Base-by-base conservation (phyloP, 129 eudicot genomes). In the Lactuca sativa region DNA sequence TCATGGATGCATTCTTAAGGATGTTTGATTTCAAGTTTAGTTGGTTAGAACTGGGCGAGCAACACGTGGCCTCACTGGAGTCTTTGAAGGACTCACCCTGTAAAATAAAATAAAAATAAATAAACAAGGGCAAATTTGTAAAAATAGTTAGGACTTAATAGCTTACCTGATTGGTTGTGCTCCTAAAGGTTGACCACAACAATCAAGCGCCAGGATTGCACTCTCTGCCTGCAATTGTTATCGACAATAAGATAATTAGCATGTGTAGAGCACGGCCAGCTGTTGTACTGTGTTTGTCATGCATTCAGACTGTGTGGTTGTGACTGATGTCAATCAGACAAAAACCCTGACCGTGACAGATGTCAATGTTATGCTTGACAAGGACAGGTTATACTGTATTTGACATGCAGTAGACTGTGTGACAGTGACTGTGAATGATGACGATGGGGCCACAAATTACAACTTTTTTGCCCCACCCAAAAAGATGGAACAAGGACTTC, bases 51-150 rank as follows among this genome's bases (percentile, higher is more conserved):
- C 75, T 4, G 96, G 90, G 65, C 90, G 96, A 73, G 88, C 67
- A 72, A 76, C 80, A n/a, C 91, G 85, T n/a, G 96, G 98, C 90
- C 98, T 86, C 82, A 92, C 98, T 4, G 98, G 96, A 36, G 96
- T 92, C 96, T 92, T 92, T 21, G 98, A 92, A 79, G 98, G 98
- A 71, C 96, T 89, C 72, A 92, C 98, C 95, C 98, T 92, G 70
- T 64, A 81, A 71, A 76, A 17, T 25, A 14, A 34, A 9, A 12
- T 30, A 76, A 63, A 9, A 21, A 3, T 11, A 54, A 32, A 34
- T 14, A 33, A 60, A 33, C 1, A 4, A 40, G 13, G 5, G 52
- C n/a, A 47, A 47, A 12, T 47, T 47, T 47, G 52, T 10, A 47
- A 47, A 12, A 47, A 12, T 12, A 47, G 15, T 47, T 43, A 9